A percentile compares a stretch with the other conserved stretches of the same genome.
phyloP scores from a whole-genome alignment of 2,329 filamentous ascomycete genomes.

The Fusarium euwallaceae region DNA sequence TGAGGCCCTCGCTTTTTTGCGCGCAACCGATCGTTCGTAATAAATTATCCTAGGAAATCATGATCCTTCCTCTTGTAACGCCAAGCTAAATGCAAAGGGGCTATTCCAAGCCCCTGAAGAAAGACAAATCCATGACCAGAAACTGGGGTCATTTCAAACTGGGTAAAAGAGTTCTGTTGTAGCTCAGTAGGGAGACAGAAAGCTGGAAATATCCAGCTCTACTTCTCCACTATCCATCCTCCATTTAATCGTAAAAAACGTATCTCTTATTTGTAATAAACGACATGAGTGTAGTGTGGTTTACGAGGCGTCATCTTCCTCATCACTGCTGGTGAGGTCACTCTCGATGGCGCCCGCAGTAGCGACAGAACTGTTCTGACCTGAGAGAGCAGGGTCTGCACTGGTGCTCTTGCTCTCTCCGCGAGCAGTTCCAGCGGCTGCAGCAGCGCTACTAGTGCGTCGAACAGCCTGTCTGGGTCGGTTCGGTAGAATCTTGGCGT shows the following conservation, averaged over 20 bases:
- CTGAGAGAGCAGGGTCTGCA: constrained; percentile 43
- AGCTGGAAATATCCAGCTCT: neutral
- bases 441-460: constrained; percentile 51
- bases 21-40: constrained; percentile 6
- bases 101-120: constrained; percentile 17
- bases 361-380: constrained; percentile 54
- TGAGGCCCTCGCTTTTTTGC: constrained; percentile 8
- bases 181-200: neutral
- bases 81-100: constrained; percentile 40
- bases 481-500: constrained; percentile 36
- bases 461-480: constrained; percentile 27
- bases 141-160: constrained; percentile 4
- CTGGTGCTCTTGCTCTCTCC: constrained; percentile 51
- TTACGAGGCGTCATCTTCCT: constrained; percentile 42
- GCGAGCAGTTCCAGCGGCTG: constrained; percentile 49
- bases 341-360: constrained; percentile 57
- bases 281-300: neutral
- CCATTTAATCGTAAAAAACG: constrained; percentile 9
- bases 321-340: constrained; percentile 53
- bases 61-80: constrained; percentile 34
- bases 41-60: constrained; percentile 31
- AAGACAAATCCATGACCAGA: constrained; percentile 16
- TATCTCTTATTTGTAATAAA: constrained; percentile 5
- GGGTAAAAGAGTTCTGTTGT: constrained; percentile 1
- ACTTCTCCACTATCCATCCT: neutral